These are phyloP conservation scores for Tolypocladium endophyticum DNA, from an alignment of 2,329 filamentous ascomycete genomes.

Conservation along the genomic window DNA sequence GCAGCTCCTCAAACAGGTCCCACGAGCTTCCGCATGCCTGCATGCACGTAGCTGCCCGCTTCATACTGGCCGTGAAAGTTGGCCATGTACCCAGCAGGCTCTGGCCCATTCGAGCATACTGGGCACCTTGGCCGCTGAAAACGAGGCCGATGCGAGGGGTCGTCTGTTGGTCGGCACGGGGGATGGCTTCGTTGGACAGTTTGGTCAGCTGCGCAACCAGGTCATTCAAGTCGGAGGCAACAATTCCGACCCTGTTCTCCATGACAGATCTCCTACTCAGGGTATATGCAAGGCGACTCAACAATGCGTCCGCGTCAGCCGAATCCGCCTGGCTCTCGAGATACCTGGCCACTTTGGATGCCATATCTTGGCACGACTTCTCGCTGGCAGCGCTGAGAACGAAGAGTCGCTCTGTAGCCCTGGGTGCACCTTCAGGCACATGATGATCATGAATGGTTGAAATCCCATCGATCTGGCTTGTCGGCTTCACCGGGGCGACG, in stretches of 20 bases:
- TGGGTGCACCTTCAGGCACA: neutral
- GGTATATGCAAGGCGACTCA: neutral
- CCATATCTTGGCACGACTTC: slow-evolving; percentile 8
- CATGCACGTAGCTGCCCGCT: neutral
- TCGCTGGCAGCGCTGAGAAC: slow-evolving; percentile 10
- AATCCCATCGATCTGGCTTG: neutral
- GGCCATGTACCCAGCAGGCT: neutral
- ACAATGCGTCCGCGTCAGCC: neutral
- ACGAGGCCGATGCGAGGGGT: slow-evolving; percentile 13
- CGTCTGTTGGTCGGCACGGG: neutral
- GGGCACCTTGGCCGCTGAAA: slow-evolving; percentile 26
- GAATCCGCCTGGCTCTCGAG: neutral
- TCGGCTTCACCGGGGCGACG: slow-evolving; percentile 16
- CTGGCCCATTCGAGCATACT: neutral
- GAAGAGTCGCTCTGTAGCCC: slow-evolving; percentile 4
- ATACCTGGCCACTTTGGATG: slow-evolving; percentile 6
- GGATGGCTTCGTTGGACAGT: neutral
- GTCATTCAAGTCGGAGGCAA: slow-evolving; percentile 7
- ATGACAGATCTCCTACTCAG: neutral
- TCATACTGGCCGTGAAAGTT: neutral
- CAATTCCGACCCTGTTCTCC: neutral
- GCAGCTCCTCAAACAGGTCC: neutral
- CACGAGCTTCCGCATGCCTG: neutral
- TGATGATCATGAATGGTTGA: neutral
- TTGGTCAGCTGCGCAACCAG: slow-evolving; percentile 3